Evolutionary conservation across 2,329 filamentous ascomycete genomes (phyloP), one percentile per base, ranked within the genome.

Genomic region (Ophiostoma himal-ulmi): DNA sequence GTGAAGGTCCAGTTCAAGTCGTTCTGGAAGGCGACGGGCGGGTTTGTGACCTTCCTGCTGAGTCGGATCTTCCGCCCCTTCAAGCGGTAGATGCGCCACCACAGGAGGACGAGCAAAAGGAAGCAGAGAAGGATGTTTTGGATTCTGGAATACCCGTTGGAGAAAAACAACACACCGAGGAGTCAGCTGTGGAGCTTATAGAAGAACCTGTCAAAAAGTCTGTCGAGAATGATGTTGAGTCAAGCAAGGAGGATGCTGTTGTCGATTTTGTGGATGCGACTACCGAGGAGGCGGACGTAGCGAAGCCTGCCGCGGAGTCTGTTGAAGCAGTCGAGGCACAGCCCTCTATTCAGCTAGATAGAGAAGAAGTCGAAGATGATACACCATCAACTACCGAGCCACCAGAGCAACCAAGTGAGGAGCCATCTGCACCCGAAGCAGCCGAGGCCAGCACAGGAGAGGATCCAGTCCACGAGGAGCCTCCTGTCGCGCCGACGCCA

Each of bases 191-290:
- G 62, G 68, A 66, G 60, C 5, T 20, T n/a, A 60, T 39, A 13
- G 70, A 73, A 26, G 67, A 34, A 26, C 20, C 70, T 67, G 65
- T 22, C 37, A 44, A 72, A 22, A 48, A 60, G 5, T 41, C 44
- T 67, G 54, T 48, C 14, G 66, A 62, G 20, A 54, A 22, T 6
- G 13, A 20, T 34, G 36, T 60, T 34, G 54, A 68, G 65, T 17
- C 52, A 17, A 20, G 44, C 30, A 17, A 68, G 26, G 65, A 57
- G 39, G 30, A 48, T 20, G 44, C 14, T 67, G 34, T 17, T 39
- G 36, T 14, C 20, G 44, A 57, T 14, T 37, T 48, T 26, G 48
- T 44, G 11, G 65, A 68, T 22, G 37, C 30, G 20, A 54, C 69
- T 30, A 6, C 44, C 14, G 65, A 68, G 65, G 62, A 60, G 64